Base-by-base conservation (phyloP, 345 rosid species). In the Corchorus olitorius region DNA sequence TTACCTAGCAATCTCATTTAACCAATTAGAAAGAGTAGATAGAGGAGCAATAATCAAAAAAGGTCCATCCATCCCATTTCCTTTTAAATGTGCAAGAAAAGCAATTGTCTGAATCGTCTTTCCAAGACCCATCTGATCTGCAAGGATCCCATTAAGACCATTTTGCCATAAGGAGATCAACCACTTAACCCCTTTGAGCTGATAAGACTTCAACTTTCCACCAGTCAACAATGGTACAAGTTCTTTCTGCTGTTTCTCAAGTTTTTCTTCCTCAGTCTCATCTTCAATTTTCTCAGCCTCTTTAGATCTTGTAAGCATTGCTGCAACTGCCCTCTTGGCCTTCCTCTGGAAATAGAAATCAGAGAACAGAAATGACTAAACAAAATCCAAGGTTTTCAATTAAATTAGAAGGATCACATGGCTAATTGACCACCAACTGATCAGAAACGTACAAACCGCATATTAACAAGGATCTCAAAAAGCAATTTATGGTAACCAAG, bases 81-180 rank as follows among this genome's bases (percentile, higher is more conserved):
- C 97, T 81, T 89, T 96, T 22, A 96, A 78, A 82, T 96, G 99
- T 56, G 98, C 86, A 49, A 96, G 89, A 76, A 96, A 96, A 65
- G 93, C 93, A 75, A 96, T 93, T 20, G 97, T 92, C 80, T 96
- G 99, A 82, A 96, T 93, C 1, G 99, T 93, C 89, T 96, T 96
- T 78, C 99, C 99, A 17, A 93, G 93, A 17, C 99, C 99, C 99
- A 96, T 96, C 86, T 96, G 99, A 86, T 96, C 99, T 27, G 99
- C 99, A 77, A 96, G 90, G 77, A 96, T 96, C 49, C 99, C 99
- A 84, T 93, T 93, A 72, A 96, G 84, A 35, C 99, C 99, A 83
- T 96, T 96, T 76, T 90, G 92, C 98, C 98, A 96, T 61, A 96
- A 76, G 19, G 99, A 96, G 72, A 96, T 90, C 74, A 96, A 83